Evolutionary conservation across 768 basidiomycete species (phyloP).

Genomic region (Saitozyma sp.): DNA sequence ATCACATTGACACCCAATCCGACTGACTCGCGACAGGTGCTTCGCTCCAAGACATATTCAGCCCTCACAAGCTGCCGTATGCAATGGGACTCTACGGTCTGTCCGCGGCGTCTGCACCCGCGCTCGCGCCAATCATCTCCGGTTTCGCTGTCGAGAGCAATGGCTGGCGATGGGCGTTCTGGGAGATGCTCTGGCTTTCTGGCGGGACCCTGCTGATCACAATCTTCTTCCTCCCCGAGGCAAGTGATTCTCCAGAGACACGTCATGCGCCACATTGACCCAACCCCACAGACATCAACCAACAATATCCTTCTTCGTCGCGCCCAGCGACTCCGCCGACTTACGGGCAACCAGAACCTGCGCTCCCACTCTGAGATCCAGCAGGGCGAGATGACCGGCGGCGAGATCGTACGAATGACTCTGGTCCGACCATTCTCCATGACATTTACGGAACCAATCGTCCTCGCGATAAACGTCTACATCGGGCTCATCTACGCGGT

Average conservation of each 20-base stretch:
- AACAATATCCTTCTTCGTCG: constrained; percentile 52
- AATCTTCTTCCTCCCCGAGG: constrained; percentile 51
- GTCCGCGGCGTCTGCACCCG: constrained; percentile 45
- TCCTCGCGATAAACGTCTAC: constrained; percentile 49
- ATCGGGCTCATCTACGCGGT: constrained; percentile 41
- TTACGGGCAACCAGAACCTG: constrained; percentile 51
- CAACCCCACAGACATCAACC: constrained; percentile 39
- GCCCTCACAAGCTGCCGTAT: constrained; percentile 36
- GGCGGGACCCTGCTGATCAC: constrained; percentile 43
- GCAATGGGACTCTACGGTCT: constrained; percentile 48
- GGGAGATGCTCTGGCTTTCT: constrained; percentile 50
- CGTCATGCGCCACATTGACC: not conserved
- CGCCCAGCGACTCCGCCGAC: constrained; percentile 51
- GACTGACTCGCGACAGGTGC: constrained; percentile 21
- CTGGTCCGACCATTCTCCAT: constrained; percentile 44
- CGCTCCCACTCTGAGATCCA: constrained; percentile 47
- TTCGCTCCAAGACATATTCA: constrained; percentile 49
- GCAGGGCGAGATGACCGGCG: constrained; percentile 22
- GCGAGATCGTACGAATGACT: constrained; percentile 29
- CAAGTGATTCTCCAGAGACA: constrained; percentile 3
- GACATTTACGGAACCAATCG: constrained; percentile 44
- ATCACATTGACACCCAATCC: too few species aligned
- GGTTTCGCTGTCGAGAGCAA: constrained; percentile 50
- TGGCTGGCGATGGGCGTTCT: constrained; percentile 53
- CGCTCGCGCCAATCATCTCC: constrained; percentile 47